These are phyloP conservation scores for Blastobotrys arbuscula DNA, from an alignment of 1,139 yeast genomes.

Conservation along the genomic window DNA sequence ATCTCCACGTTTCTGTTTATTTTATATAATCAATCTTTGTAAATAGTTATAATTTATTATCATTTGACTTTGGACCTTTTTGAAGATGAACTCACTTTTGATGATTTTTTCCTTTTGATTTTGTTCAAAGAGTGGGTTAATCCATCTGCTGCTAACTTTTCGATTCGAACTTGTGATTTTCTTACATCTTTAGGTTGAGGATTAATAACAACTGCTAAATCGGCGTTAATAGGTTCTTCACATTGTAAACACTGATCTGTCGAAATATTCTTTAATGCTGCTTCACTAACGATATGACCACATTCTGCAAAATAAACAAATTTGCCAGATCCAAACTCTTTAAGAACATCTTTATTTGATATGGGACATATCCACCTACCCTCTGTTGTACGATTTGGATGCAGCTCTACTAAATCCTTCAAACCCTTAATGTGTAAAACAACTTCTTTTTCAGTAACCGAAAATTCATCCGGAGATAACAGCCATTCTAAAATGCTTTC, in stretches of 20 bases:
- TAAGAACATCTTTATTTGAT: slow-evolving; percentile 38
- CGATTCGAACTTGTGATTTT: slow-evolving; percentile 36
- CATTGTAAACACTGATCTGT: slow-evolving; percentile 29
- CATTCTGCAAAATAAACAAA: slow-evolving; percentile 48
- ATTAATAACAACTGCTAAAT: slow-evolving; percentile 38
- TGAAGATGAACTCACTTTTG: neutral
- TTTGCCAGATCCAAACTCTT: slow-evolving; percentile 32
- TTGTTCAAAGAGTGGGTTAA: slow-evolving; percentile 48
- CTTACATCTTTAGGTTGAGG: slow-evolving; percentile 26
- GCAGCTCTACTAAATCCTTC: slow-evolving; percentile 48
- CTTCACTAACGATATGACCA: slow-evolving; percentile 48
- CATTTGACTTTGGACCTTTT: neutral
- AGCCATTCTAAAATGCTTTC: slow-evolving; percentile 59
- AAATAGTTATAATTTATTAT: neutral
- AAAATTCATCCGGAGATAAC: slow-evolving; percentile 35
- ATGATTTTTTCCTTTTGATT: slow-evolving; percentile 23
- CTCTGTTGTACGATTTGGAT: slow-evolving; percentile 26
- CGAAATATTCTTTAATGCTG: slow-evolving; percentile 35
- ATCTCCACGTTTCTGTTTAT: too few species aligned
- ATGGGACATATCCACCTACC: slow-evolving; percentile 50
- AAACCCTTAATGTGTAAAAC: slow-evolving; percentile 43
- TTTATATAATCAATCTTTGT: slow-evolving; percentile 3
- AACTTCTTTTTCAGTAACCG: slow-evolving; percentile 27
- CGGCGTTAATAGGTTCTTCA: slow-evolving; percentile 28
- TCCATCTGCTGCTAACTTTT: slow-evolving; percentile 32